Conservation (phyloP, 208 protist genomes). For the Leishmania tarentolae region DNA sequence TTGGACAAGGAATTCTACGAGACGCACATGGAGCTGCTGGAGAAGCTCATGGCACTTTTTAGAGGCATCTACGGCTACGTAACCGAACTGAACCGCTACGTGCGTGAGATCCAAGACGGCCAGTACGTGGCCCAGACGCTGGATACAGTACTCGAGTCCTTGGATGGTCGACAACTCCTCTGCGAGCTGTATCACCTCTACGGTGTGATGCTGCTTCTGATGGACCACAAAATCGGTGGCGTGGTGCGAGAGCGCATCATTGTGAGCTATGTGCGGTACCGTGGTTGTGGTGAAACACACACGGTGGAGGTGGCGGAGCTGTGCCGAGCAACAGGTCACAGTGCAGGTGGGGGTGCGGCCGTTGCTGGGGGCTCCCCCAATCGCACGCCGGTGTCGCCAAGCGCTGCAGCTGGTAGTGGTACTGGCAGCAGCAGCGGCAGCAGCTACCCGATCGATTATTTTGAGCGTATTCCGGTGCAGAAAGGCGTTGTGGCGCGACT, state of each 20-base stretch:
- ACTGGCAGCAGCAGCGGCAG: constrained; percentile 36
- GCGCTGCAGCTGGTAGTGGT: background rate
- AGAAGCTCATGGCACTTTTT: constrained; percentile 97
- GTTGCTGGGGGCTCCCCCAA: background rate
- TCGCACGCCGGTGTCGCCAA: background rate
- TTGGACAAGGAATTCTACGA: constrained; percentile 80
- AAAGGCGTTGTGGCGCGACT: constrained; percentile 86
- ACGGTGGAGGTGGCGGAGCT: constrained; percentile 96
- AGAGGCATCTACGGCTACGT: constrained; percentile 96
- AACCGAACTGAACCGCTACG: constrained; percentile 89
- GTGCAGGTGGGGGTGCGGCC: constrained; percentile 17
- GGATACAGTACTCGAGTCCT: constrained; percentile 91
- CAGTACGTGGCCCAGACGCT: constrained; percentile 92
- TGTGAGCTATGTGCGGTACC: constrained; percentile 97
- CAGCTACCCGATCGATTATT: constrained; percentile 95
- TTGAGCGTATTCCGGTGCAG: constrained; percentile 79
- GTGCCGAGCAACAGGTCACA: constrained; percentile 91
- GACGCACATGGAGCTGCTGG: constrained; percentile 95
- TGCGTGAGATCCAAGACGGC: constrained; percentile 92
- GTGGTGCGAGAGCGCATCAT: constrained; percentile 95
- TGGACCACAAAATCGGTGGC: constrained; percentile 95
- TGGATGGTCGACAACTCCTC: constrained; percentile 97
- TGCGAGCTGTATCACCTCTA: constrained; percentile 94
- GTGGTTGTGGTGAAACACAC: constrained; percentile 86
- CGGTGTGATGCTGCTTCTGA: constrained; percentile 96